Conservation (phyloP, 768 basidiomycete genomes). For the Hirschioporus abietinus region DNA sequence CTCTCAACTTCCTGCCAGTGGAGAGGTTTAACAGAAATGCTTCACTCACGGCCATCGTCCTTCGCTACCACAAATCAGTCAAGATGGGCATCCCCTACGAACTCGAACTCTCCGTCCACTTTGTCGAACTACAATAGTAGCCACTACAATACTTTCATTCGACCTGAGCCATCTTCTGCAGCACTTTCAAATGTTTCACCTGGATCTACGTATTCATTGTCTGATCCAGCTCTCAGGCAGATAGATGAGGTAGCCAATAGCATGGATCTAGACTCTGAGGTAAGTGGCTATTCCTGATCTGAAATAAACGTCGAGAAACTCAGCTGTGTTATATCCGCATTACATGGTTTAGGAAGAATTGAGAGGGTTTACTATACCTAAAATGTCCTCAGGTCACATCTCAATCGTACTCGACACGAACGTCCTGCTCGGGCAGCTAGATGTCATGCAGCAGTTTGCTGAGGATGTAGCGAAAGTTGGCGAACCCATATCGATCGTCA, state of each 20-base stretch:
- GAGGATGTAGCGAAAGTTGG: conserved; percentile 46
- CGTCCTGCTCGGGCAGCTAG: conserved; percentile 63
- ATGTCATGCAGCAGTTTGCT: conserved; percentile 59
- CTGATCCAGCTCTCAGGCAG: background rate
- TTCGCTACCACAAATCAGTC: background rate
- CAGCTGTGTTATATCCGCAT: background rate
- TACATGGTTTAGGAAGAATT: background rate
- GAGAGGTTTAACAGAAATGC: background rate
- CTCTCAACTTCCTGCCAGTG: background rate
- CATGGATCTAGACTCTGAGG: background rate
- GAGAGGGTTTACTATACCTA: background rate
- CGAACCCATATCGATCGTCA: conserved; percentile 54
- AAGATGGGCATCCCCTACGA: background rate
- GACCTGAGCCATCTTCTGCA: background rate
- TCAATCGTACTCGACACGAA: conserved; percentile 72
- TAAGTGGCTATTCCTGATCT: background rate
- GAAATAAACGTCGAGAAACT: background rate
- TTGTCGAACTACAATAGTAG: background rate
- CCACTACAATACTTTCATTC: background rate
- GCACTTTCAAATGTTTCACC: background rate
- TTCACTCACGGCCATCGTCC: background rate
- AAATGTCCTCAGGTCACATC: background rate
- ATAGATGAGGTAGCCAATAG: background rate
- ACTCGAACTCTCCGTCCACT: background rate
- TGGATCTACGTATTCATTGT: background rate